A percentile compares a stretch with the other conserved stretches of the same genome.
Conservation (phyloP, 345 rosid genomes). For the Rhizophora apiculata region DNA sequence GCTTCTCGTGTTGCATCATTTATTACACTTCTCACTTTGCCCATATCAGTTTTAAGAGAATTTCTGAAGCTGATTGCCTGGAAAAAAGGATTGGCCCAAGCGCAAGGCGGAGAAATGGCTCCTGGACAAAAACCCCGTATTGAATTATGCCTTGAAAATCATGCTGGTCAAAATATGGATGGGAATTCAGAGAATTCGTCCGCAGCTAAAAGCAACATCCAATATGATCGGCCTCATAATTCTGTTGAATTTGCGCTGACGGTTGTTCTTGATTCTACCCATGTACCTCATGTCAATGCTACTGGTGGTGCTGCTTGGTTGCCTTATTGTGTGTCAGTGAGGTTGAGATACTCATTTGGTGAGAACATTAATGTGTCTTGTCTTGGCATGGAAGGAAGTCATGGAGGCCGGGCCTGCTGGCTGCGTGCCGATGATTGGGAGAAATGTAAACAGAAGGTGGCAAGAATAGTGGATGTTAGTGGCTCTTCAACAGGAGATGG, state of each 20-base stretch:
- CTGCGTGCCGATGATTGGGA: constrained; percentile 80
- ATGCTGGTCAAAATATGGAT: constrained; percentile 45
- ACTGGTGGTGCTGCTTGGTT: constrained; percentile 99
- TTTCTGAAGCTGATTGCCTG: constrained; percentile 93
- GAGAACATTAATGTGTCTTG: constrained; percentile 59
- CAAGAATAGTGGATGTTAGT: constrained; percentile 54
- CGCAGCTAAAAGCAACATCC: constrained; percentile 80
- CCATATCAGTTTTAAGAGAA: constrained; percentile 85
- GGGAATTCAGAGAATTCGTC: constrained; percentile 43
- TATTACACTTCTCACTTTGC: constrained; percentile 96
- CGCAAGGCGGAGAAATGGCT: constrained; percentile 77
- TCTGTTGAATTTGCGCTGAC: constrained; percentile 86
- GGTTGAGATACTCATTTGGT: constrained; percentile 71
- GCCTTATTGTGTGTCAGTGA: constrained; percentile 90
- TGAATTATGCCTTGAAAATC: constrained; percentile 92
- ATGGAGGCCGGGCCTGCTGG: constrained; percentile 98
- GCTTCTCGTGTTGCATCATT: constrained; percentile 98
- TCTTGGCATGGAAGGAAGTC: constrained; percentile 96
- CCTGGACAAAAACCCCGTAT: constrained; percentile 90
- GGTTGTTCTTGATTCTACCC: constrained; percentile 91
- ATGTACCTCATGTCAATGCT: constrained; percentile 68
- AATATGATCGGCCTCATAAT: constrained; percentile 71
- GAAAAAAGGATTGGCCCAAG: constrained; percentile 84
- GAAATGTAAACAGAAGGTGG: constrained; percentile 78
- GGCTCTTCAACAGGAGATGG: constrained; percentile 50